Percentiles rank a stretch among this genome's conserved stretches.
phyloP scores from a whole-genome alignment of 2,329 filamentous ascomycete genomes.

The Penicillium sclerotiorum region DNA sequence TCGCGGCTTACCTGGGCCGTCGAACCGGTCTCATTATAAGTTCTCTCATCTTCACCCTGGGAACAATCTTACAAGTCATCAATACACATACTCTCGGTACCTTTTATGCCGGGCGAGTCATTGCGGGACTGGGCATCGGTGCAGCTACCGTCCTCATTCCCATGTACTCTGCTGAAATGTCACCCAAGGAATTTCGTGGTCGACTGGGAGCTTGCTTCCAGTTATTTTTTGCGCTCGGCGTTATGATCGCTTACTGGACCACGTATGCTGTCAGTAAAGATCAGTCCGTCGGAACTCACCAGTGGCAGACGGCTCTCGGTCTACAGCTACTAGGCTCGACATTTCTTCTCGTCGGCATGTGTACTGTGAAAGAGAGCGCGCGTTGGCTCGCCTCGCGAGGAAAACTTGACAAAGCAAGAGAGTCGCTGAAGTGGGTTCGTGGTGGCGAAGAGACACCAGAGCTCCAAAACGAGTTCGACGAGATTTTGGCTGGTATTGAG shows the following conservation, averaged over 20 bases:
- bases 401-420: conserved; percentile 49
- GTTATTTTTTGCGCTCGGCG: conserved; percentile 41
- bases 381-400: conserved; percentile 53
- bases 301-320: conserved; percentile 55
- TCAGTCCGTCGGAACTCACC: conserved; percentile 41
- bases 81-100: conserved; percentile 47
- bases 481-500: conserved; percentile 49
- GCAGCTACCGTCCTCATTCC: conserved; percentile 46
- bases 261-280: conserved; percentile 52
- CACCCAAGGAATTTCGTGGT: conserved; percentile 37
- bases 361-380: conserved; percentile 52
- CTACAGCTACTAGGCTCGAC: conserved; percentile 54
- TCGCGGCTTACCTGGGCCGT: conserved; percentile 50
- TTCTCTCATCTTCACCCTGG: conserved; percentile 42
- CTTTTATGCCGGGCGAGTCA: conserved; percentile 51
- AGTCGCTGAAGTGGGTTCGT: conserved; percentile 56
- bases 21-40: conserved; percentile 47
- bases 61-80: conserved; percentile 50
- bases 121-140: conserved; percentile 52
- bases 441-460: conserved; percentile 47
- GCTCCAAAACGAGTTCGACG: conserved; percentile 37
- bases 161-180: conserved; percentile 47
- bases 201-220: conserved; percentile 40
- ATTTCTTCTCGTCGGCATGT: conserved; percentile 53
- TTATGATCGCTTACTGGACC: conserved; percentile 49